Conservation (phyloP, 768 basidiomycete genomes). For the Russula dissimulans region DNA sequence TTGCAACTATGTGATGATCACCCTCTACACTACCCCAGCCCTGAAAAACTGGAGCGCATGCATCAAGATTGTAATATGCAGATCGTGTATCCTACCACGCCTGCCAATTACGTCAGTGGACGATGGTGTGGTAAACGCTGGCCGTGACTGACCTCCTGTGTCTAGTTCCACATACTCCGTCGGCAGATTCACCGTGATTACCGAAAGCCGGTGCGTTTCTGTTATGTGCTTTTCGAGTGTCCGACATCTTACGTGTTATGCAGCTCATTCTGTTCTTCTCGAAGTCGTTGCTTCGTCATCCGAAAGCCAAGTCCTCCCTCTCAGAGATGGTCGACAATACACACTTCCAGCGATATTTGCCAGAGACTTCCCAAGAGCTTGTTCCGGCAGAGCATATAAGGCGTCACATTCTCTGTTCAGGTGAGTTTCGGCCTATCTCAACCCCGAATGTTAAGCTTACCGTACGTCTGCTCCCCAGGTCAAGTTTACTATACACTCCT, state of each 20-base stretch:
- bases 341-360: conserved; percentile 88
- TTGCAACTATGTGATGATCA: conserved; percentile 97
- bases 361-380: conserved; percentile 67
- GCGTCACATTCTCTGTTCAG: conserved; percentile 85
- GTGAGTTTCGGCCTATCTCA: conserved; percentile 27
- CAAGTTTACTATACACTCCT: conserved; percentile 91
- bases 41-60: conserved; percentile 85
- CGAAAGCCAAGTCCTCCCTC: conserved; percentile 78
- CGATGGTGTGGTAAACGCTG: background rate
- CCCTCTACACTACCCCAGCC: conserved; percentile 79
- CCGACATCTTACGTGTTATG: background rate
- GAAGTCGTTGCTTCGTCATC: conserved; percentile 90
- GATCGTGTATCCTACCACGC: conserved; percentile 94
- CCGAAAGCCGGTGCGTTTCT: conserved; percentile 74
- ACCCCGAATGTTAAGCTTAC: background rate
- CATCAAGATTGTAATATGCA: conserved; percentile 99
- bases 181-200: conserved; percentile 96
- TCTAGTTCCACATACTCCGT: conserved; percentile 89
- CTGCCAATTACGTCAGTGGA: conserved; percentile 76
- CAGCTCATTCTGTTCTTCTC: conserved; percentile 95
- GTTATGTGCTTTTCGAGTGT: background rate
- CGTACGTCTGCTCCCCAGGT: conserved; percentile 33
- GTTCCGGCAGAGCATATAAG: conserved; percentile 79
- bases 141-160: conserved; percentile 1
- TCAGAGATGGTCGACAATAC: conserved; percentile 86